Base-by-base conservation (phyloP, 352 stramenopile genomes). In the Globisporangium nunn region DNA sequence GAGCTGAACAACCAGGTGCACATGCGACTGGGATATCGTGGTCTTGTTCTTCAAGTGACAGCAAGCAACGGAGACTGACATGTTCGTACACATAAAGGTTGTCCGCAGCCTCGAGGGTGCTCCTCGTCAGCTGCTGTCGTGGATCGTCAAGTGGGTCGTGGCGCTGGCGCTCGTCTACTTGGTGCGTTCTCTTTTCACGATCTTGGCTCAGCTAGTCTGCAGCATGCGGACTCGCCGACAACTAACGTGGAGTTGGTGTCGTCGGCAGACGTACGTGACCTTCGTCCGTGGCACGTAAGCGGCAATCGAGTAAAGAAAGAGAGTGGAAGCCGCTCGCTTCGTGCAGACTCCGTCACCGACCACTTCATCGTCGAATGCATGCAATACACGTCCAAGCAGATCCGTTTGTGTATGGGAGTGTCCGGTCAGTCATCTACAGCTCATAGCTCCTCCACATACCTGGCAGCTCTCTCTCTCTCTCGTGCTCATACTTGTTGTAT, bases 1-100 rank as follows among this genome's bases (percentile, higher is more conserved):
- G 68, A 83, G 52, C 73, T 84, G 63, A 90, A 85, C 68, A 90
- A 90, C 63, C 54, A 86, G 61, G 78, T 85, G n/a, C 6, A 6
- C 23, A 23, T 23, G 23, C 23, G 23, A 23, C 23, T 23, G 23
- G 23, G 23, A 23, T 23, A 23, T 23, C 23, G 23, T 23, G 23
- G 0, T 23, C 23, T 23, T 23, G 23, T 23, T 23, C 23, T 23
- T 23, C 23, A 23, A 23, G 23, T 23, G 23, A 23, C 23, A 23
- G 23, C 23, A 23, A 35, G 14, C 29, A 29, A n/a, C 23, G 31
- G 17, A 31, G 49, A 41, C 49, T 53, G 49, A 31, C 49, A 12
- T 23, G 23, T 23, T 23, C 37, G 37, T 3, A 12, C 12, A 10
- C 8, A 6, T 30, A 0, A 39, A 88, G 77, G 54, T 90, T 37